Evolutionary conservation across 371 early-diverging fungal genomes (phyloP).

Genomic region (Thermomucor indicae-seudaticae): DNA sequence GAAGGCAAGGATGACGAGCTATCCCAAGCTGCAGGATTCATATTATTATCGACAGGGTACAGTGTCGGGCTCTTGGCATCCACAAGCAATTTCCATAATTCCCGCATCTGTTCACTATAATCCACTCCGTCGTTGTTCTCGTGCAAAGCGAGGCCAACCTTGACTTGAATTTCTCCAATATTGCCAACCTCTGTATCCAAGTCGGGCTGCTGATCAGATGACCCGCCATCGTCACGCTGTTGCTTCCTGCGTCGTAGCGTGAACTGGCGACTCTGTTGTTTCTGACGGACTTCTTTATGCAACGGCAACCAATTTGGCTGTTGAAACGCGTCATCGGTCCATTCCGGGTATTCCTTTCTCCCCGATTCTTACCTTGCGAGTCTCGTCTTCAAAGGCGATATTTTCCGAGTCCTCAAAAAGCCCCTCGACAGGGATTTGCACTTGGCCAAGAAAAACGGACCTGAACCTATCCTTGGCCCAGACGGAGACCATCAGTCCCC

Average conservation of each 20-base stretch:
- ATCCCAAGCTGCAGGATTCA: neutral
- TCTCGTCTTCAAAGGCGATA: conserved; percentile 21
- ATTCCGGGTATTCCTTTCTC: neutral
- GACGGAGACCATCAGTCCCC: conserved; percentile 28
- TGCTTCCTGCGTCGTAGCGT: neutral
- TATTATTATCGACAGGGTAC: neutral
- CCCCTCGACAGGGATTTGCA: conserved; percentile 22
- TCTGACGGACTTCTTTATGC: conserved; percentile 3
- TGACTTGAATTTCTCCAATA: conserved; percentile 3
- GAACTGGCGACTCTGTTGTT: neutral
- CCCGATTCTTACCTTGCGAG: conserved; percentile 7
- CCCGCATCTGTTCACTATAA: conserved; percentile 5
- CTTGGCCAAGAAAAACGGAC: conserved; percentile 35
- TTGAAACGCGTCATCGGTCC: neutral
- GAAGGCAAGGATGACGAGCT: conserved; percentile 5
- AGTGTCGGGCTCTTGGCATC: neutral
- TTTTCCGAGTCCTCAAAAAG: conserved; percentile 16
- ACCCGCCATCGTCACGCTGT: neutral
- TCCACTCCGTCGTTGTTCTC: neutral
- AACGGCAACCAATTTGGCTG: neutral
- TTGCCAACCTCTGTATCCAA: neutral
- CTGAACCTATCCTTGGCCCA: conserved; percentile 40
- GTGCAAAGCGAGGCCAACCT: conserved; percentile 2
- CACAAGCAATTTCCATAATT: conserved; percentile 3
- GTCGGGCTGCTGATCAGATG: neutral